A percentile compares a stretch with the other conserved stretches of the same genome.
These are phyloP conservation scores for Cyberlindnera galapagoensis DNA, from an alignment of 805 yeast genomes.

Conservation along the genomic window DNA sequence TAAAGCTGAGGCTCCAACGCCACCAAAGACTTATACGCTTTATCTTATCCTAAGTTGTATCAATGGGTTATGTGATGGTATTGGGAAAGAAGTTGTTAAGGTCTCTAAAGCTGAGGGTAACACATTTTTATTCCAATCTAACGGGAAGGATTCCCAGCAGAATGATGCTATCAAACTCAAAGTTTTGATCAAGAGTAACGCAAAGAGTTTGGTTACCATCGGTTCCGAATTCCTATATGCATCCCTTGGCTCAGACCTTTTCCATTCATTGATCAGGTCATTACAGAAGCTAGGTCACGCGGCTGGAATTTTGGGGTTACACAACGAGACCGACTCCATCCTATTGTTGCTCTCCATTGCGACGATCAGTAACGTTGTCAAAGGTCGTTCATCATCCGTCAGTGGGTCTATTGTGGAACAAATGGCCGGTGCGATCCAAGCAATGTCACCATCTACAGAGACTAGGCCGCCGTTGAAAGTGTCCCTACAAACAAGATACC, in stretches of 20 bases:
- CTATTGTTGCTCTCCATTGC: conserved; percentile 39
- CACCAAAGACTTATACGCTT: conserved; percentile 56
- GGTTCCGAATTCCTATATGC: conserved; percentile 53
- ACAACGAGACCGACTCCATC: conserved; percentile 51
- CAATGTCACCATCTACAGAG: conserved; percentile 9
- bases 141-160: conserved; percentile 6
- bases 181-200: conserved; percentile 29
- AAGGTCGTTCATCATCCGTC: conserved; percentile 34
- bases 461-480: conserved; percentile 8
- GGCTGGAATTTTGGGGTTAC: conserved; percentile 64
- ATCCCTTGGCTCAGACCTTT: conserved; percentile 62
- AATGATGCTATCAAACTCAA: conserved; percentile 10
- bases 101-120: conserved; percentile 25
- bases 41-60: conserved; percentile 51
- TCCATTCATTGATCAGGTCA: conserved; percentile 61
- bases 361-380: conserved; percentile 35
- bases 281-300: conserved; percentile 79
- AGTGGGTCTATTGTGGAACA: conserved; percentile 50
- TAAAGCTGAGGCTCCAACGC: conserved; percentile 67
- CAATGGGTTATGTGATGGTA: conserved; percentile 58
- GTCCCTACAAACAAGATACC: conserved; percentile 32
- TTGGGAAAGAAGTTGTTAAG: conserved; percentile 45
- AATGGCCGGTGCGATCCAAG: conserved; percentile 11
- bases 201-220: conserved; percentile 35
- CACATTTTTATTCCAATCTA: conserved; percentile 13